A percentile compares a stretch with the other conserved stretches of the same genome.
Conservation (phyloP, 2,329 filamentous ascomycete genomes). For the Aspergillus ibericus region DNA sequence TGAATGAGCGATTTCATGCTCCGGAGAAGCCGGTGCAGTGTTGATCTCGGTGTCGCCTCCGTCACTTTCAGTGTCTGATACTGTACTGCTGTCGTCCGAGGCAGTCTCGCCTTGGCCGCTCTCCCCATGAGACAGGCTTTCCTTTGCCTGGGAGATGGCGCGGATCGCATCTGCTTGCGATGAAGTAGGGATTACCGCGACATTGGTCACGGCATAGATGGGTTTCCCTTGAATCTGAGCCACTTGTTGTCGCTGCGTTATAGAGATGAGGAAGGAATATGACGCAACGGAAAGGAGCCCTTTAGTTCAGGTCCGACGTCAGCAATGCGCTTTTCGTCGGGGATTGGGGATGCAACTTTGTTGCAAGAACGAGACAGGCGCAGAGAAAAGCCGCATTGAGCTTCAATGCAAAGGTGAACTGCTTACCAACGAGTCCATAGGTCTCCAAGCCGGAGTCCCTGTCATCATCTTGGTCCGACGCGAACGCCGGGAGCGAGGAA, state of each 20-base stretch:
- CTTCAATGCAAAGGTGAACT: neutral
- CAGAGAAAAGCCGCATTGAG: neutral
- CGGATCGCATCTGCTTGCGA: slow-evolving; percentile 72
- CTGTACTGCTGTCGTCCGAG: slow-evolving; percentile 21
- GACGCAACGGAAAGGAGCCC: slow-evolving; percentile 82
- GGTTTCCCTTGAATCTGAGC: slow-evolving; percentile 80
- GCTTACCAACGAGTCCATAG: slow-evolving; percentile 59
- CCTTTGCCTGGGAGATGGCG: slow-evolving; percentile 65
- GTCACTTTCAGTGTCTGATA: slow-evolving; percentile 32
- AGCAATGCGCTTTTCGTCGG: neutral
- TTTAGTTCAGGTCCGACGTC: slow-evolving; percentile 38
- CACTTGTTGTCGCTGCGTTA: slow-evolving; percentile 82
- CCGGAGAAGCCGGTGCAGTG: slow-evolving; percentile 29
- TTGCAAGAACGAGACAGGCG: neutral
- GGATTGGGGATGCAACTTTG: neutral
- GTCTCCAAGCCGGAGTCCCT: slow-evolving; percentile 47
- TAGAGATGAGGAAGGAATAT: slow-evolving; percentile 79
- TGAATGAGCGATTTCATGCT: slow-evolving; percentile 23
- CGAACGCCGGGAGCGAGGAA: slow-evolving; percentile 43
- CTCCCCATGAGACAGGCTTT: slow-evolving; percentile 43
- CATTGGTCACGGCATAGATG: slow-evolving; percentile 83
- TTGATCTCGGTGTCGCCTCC: slow-evolving; percentile 28
- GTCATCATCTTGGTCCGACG: slow-evolving; percentile 27
- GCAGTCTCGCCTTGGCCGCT: slow-evolving; percentile 34
- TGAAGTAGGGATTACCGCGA: slow-evolving; percentile 83